Evolutionary conservation across 2,329 filamentous ascomycete species (phyloP), one percentile per base, ranked within the genome.

Genomic region (Sclerotinia subarctica): DNA sequence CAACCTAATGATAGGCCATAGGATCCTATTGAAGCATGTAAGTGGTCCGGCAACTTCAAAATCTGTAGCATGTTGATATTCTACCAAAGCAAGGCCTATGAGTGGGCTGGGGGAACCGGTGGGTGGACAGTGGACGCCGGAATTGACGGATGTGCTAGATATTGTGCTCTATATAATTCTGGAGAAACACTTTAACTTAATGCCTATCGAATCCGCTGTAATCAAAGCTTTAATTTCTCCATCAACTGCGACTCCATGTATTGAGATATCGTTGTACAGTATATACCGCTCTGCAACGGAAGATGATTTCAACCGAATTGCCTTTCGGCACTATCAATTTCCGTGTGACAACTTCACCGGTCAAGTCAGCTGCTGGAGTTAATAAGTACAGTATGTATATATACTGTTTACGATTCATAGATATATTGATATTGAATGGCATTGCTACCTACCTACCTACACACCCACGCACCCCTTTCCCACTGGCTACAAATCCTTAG

Each of bases 321-420:
- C 44, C 24, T 38, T 62, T 62, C n/a, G 46, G 46, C 29, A 21
- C 58, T 24, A 62, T 13, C 44, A 49, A 46, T 24, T 17, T 13
- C 13, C 44, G 58, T 38, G 42, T 59, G 52, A 66, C 53, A 49
- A 59, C 52, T 58, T 32, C 52, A 57, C 29, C 26, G 52, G 17
- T 66, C 29, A 42, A 44, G 44, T 51, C 53, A 66, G 53, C 44
- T 47, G 32, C 26, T 51, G n/a, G 42, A 60, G 26, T 15, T 42
- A 6, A 42, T 42, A 17, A 42, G 38, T 38, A 38, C 11, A 13
- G 10, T 38, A 38, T 38, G 35, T 8, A 35, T 35, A 35, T 60
- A 24, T 49, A 38, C 52, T 13, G 10, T 38, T 59, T n/a, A 19
- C 32, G 58, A 60, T 49, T 35, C 44, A 51, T 60, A 38, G 38